These are phyloP conservation scores for Dryas alaskensis DNA, from an alignment of 306 rosid species.

Conservation along the genomic window DNA sequence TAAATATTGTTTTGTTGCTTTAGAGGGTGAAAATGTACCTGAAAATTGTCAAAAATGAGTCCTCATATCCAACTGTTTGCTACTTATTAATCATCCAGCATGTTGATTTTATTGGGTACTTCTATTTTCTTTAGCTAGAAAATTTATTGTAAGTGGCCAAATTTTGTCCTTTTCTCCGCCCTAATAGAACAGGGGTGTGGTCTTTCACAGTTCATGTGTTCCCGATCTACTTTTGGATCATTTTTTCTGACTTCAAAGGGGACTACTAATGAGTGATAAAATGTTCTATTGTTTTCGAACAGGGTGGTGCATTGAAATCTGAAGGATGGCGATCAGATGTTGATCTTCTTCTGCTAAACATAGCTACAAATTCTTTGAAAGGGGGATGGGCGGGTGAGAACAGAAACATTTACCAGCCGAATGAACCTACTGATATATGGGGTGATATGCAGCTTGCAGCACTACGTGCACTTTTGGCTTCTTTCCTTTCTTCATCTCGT, in stretches of 20 bases:
- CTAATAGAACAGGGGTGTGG: not conserved
- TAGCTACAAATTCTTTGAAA: slow-evolving; percentile 49
- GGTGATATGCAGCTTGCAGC: slow-evolving; percentile 76
- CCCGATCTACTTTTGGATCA: not conserved
- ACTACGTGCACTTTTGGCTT: slow-evolving; percentile 69
- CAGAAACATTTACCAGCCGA: slow-evolving; percentile 37
- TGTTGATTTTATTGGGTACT: not conserved
- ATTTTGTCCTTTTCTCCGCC: not conserved
- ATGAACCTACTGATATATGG: slow-evolving; percentile 37
- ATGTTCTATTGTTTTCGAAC: slow-evolving; percentile 24
- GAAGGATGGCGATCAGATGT: slow-evolving; percentile 61
- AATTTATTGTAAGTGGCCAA: not conserved
- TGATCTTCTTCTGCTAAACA: slow-evolving; percentile 55
- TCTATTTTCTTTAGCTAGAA: not conserved
- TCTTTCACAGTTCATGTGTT: not conserved
- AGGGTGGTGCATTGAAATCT: slow-evolving; percentile 70
- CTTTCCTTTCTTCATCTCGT: slow-evolving; percentile 63
- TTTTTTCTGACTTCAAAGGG: not conserved
- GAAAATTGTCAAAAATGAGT: not conserved
- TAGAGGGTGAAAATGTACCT: not conserved
- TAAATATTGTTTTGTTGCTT: too few relatives aligned
- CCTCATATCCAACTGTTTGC: not conserved
- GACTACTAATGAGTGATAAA: slow-evolving; percentile 5
- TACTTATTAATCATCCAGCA: not conserved
- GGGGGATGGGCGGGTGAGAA: slow-evolving; percentile 48